A percentile compares a stretch with the other conserved stretches of the same genome.
Conservation (phyloP, 2,329 filamentous ascomycete genomes). For the Talaromyces pinophilus region DNA sequence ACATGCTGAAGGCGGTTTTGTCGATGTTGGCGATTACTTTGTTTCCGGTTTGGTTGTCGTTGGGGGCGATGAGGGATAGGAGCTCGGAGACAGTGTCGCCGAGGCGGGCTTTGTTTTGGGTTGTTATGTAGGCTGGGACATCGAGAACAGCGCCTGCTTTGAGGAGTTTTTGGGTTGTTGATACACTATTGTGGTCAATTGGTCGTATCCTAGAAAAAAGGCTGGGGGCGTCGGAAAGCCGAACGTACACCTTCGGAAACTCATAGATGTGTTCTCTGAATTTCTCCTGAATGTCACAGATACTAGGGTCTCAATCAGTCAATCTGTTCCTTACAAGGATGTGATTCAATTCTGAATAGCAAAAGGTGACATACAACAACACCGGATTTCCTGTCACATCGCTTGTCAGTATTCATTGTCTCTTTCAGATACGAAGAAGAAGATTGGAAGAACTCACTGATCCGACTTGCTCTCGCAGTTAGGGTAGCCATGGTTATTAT, state of each 20-base stretch:
- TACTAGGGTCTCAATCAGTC: conserved; percentile 52
- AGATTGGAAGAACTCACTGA: conserved; percentile 11
- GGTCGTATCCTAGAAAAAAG: background rate
- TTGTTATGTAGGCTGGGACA: conserved; percentile 82
- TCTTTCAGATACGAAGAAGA: too few relatives aligned
- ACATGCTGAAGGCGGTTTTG: conserved; percentile 92
- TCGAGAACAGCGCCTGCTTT: conserved; percentile 53
- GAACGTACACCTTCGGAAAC: conserved; percentile 74
- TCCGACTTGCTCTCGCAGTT: conserved; percentile 19
- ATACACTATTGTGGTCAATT: conserved; percentile 51
- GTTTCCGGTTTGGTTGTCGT: conserved; percentile 1
- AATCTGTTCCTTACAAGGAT: background rate
- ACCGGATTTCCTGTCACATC: conserved; percentile 45
- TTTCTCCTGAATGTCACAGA: conserved; percentile 94
- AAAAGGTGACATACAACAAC: conserved; percentile 43
- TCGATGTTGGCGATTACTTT: conserved; percentile 62
- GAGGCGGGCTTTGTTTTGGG: conserved; percentile 76
- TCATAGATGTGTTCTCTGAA: conserved; percentile 82
- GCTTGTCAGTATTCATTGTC: too few relatives aligned
- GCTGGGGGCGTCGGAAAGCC: background rate
- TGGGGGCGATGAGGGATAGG: conserved; percentile 42
- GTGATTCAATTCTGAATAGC: too few relatives aligned
- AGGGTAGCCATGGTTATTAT: conserved; percentile 18
- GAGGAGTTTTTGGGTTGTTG: conserved; percentile 69
- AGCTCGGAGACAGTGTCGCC: conserved; percentile 80